phyloP scores from a whole-genome alignment of 768 basidiomycete genomes.

The Coprinellus aureogranulatus region DNA sequence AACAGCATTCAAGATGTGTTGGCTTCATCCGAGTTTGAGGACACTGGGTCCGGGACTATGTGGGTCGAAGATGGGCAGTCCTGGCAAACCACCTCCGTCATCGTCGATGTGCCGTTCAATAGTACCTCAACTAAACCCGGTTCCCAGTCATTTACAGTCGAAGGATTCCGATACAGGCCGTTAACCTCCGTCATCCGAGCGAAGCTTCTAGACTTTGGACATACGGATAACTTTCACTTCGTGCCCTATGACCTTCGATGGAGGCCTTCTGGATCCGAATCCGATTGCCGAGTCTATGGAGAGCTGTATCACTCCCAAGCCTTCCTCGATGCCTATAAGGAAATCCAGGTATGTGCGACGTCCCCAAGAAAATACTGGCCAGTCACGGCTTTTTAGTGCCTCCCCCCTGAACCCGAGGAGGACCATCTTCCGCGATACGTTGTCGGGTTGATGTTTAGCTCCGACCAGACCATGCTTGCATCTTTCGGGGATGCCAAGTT shows the following conservation, averaged over 20 bases:
- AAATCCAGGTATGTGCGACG: neutral
- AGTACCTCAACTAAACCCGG: neutral
- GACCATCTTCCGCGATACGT: slow-evolving; percentile 14
- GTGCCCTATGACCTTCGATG: slow-evolving; percentile 14
- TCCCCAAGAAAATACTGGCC: neutral
- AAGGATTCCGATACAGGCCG: slow-evolving; percentile 6
- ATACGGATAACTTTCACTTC: slow-evolving; percentile 13
- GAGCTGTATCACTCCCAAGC: slow-evolving; percentile 20
- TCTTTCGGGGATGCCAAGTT: slow-evolving; percentile 3
- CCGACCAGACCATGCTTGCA: neutral
- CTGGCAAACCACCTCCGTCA: neutral
- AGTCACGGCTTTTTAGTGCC: neutral
- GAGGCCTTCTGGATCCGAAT: neutral
- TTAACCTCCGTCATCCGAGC: neutral
- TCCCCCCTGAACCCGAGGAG: neutral
- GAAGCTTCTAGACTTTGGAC: neutral
- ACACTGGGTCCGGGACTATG: slow-evolving; percentile 39
- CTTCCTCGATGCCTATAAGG: slow-evolving; percentile 16
- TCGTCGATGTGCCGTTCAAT: slow-evolving; percentile 1
- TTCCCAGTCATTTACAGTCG: neutral
- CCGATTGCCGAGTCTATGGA: slow-evolving; percentile 11
- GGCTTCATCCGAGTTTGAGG: neutral
- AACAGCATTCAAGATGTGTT: neutral
- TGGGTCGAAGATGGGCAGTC: neutral
- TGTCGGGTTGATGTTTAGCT: slow-evolving; percentile 9